Evolutionary conservation across 352 stramenopile species (phyloP).

Genomic region (Sclerospora graminicola): DNA sequence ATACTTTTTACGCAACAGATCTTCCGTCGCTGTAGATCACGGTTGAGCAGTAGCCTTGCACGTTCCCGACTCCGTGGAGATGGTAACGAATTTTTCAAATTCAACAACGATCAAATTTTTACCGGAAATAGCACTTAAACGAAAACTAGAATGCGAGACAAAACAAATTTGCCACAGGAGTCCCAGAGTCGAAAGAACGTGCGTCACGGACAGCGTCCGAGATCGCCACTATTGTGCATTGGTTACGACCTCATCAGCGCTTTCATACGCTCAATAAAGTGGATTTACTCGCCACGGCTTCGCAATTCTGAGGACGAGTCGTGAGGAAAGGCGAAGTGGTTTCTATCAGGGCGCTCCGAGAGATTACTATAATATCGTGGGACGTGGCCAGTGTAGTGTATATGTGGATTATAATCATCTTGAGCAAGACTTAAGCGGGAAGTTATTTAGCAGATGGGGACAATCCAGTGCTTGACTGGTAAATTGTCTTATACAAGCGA

Average conservation of each 20-base stretch:
- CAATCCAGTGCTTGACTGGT: slow-evolving; percentile 23
- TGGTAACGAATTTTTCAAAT: slow-evolving; percentile 57
- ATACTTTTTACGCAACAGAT: slow-evolving; percentile 33
- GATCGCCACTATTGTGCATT: slow-evolving; percentile 44
- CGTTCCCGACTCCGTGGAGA: slow-evolving; percentile 48
- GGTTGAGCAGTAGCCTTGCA: slow-evolving; percentile 52
- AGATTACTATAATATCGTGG: slow-evolving; percentile 77
- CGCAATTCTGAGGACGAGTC: slow-evolving; percentile 44
- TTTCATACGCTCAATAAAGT: slow-evolving; percentile 72
- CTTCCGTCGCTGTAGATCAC: slow-evolving; percentile 55
- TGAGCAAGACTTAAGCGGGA: slow-evolving; percentile 29
- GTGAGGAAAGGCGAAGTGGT: slow-evolving; percentile 58
- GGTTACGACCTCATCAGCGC: slow-evolving; percentile 61
- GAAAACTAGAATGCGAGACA: slow-evolving; percentile 24
- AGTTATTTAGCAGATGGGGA: slow-evolving; percentile 11
- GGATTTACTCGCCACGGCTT: slow-evolving; percentile 44
- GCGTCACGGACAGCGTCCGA: slow-evolving; percentile 25
- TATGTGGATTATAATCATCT: slow-evolving; percentile 73
- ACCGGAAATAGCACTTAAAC: slow-evolving; percentile 57
- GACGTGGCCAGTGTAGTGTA: slow-evolving; percentile 69
- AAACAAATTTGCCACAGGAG: slow-evolving; percentile 22
- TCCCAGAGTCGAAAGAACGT: slow-evolving; percentile 22
- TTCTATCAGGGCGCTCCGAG: slow-evolving; percentile 75
- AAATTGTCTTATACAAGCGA: slow-evolving; percentile 35
- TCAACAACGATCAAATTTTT: slow-evolving; percentile 69